These are phyloP conservation scores for Suillus americanus DNA, from an alignment of 768 basidiomycete genomes.

Conservation along the genomic window DNA sequence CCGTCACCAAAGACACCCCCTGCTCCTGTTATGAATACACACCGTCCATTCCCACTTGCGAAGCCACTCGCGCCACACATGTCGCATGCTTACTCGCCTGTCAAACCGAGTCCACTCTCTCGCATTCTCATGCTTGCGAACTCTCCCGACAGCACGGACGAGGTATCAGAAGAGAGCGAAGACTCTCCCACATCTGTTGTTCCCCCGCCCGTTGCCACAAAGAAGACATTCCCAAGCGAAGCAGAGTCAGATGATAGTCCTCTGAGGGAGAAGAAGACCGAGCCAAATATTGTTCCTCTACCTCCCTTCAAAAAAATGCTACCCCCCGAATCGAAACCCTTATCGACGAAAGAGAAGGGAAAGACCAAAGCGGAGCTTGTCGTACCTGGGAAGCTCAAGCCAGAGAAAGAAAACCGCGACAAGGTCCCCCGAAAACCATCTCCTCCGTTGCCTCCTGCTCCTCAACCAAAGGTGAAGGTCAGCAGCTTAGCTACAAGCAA, in stretches of 20 bases:
- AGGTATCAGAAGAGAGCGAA: constrained; percentile 16
- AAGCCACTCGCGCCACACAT: constrained; percentile 69
- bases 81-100: constrained; percentile 82
- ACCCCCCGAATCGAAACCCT: constrained; percentile 18
- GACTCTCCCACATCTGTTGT: constrained; percentile 22
- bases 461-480: constrained; percentile 14
- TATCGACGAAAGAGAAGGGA: constrained; percentile 39
- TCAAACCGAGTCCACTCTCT: constrained; percentile 76
- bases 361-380: constrained; percentile 33
- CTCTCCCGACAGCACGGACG: constrained; percentile 48
- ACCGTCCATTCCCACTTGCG: constrained; percentile 63
- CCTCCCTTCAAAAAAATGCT: constrained; percentile 27
- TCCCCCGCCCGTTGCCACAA: constrained; percentile 18
- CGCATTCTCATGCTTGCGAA: constrained; percentile 72
- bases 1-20: constrained; percentile 22
- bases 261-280: constrained; percentile 48
- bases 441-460: constrained; percentile 18
- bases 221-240: constrained; percentile 36
- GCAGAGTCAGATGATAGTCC: constrained; percentile 52
- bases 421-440: constrained; percentile 32
- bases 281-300: constrained; percentile 29
- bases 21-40: constrained; percentile 18
- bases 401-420: constrained; percentile 36
- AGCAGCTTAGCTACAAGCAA: constrained; percentile 8
- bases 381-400: constrained; percentile 28